Base-by-base conservation (phyloP, 2,329 filamentous ascomycete genomes). In the Colletotrichum cereale region DNA sequence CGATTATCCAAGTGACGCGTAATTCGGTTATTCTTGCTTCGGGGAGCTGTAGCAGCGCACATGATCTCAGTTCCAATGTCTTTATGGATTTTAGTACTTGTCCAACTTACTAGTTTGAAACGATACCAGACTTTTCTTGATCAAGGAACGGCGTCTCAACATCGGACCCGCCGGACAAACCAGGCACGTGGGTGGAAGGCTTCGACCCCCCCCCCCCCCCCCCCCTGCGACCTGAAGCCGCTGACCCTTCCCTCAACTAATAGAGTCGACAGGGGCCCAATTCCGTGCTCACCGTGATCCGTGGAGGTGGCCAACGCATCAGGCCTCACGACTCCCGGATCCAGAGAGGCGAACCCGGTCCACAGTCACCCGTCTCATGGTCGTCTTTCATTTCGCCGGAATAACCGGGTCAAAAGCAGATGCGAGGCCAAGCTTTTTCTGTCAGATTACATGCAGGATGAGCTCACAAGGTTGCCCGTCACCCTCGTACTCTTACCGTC, bases 391-490 rank as follows among this genome's bases (percentile, higher is more conserved):
- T 56, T 56, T 56, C 21, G 31, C 34, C 2, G 7, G 21, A 7
- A 16, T 21, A n/a, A n/a, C 31, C 8, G 57, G 56, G 47, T 16
- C 42, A 62, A 50, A 64, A 34, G 57, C 42, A n/a, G 36, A 44
- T 56, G 64, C 50, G 64, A 60, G 63, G 67, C 63, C 56, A 71
- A 71, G 67, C 63, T 53, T 68, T 62, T 67, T 48, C 0, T 66
- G 64, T 52, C 57, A 62, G 57, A 29, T 52, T 56, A 36, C 31
- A 38, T 56, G 56, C 47, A 66, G 48, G 62, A 31, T 29, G 63
- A 42, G 42, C 26, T 24, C 26, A 12, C 3, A 5, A 7, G 24
- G 21, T 10, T 12, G n/a, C 44, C 47, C 47, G 26, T 21, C 26
- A 3, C 40, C 8, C 16, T 21, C 16, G 18, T 7, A 16, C 40